phyloP scores from a whole-genome alignment of 2,329 filamentous ascomycete species.

The Chrysoporthe deuterocubensis region DNA sequence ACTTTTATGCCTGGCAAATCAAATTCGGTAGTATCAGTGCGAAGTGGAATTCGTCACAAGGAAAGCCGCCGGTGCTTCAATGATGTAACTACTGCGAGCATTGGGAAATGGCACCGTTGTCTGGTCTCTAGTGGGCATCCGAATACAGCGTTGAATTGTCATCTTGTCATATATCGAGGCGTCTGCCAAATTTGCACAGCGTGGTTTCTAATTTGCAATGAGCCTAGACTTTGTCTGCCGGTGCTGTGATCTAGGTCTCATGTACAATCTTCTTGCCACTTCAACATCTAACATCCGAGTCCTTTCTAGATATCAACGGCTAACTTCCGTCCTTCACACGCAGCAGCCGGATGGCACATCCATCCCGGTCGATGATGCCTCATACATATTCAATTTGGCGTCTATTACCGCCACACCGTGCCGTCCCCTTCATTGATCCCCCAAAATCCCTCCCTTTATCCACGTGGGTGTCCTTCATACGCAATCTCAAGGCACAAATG shows the following conservation, averaged over 20 bases:
- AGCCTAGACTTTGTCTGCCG: not conserved
- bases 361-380: not conserved
- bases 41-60: conserved; percentile 25
- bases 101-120: not conserved
- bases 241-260: not conserved
- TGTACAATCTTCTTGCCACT: not conserved
- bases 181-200: not conserved
- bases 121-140: not conserved
- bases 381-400: not conserved
- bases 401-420: not conserved
- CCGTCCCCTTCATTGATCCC: not conserved
- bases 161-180: not conserved
- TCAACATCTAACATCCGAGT: not conserved
- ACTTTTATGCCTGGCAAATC: conserved; percentile 98
- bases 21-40: conserved; percentile 87
- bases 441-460: not conserved
- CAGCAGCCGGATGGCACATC: not conserved
- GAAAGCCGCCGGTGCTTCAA: not conserved
- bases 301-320: not conserved
- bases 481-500: conserved; percentile 60
- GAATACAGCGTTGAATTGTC: not conserved
- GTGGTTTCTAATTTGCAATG: not conserved
- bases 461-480: not conserved
- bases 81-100: not conserved
- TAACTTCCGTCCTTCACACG: too few species aligned